These are phyloP conservation scores for Exophiala alcalophila DNA, from an alignment of 2,329 filamentous ascomycete genomes.

Conservation along the genomic window DNA sequence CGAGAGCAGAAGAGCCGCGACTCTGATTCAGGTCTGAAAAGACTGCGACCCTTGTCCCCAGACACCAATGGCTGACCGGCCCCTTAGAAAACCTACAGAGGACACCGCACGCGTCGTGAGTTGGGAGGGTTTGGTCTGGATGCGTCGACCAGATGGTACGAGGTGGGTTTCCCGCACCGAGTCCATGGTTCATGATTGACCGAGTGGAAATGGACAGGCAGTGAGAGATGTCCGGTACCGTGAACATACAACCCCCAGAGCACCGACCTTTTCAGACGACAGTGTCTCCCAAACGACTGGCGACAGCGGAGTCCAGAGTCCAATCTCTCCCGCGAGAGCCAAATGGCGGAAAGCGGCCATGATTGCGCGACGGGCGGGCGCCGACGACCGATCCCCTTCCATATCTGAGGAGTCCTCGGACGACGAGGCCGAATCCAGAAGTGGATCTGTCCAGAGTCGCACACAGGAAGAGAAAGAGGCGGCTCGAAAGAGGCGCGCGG, in stretches of 20 bases:
- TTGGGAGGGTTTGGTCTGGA: constrained; percentile 66
- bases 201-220: constrained; percentile 51
- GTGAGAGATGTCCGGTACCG: constrained; percentile 58
- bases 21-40: constrained; percentile 17
- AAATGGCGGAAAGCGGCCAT: constrained; percentile 74
- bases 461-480: constrained; percentile 34
- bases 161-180: constrained; percentile 52
- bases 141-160: constrained; percentile 67
- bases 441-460: constrained; percentile 32
- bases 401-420: constrained; percentile 32
- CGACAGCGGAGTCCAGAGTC: not conserved
- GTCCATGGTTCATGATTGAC: not conserved
- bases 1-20: constrained; percentile 22
- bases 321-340: constrained; percentile 52
- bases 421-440: constrained; percentile 42
- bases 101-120: constrained; percentile 70
- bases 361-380: constrained; percentile 69
- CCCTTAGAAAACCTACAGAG: constrained; percentile 69
- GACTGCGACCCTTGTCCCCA: not conserved
- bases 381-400: constrained; percentile 53
- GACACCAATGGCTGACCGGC: constrained; percentile 1
- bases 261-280: constrained; percentile 1
- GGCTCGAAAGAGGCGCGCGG: constrained; percentile 40
- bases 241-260: constrained; percentile 47
- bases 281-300: not conserved